phyloP scores from a whole-genome alignment of 768 basidiomycete genomes.

The Peribolospora kevripleyi region DNA sequence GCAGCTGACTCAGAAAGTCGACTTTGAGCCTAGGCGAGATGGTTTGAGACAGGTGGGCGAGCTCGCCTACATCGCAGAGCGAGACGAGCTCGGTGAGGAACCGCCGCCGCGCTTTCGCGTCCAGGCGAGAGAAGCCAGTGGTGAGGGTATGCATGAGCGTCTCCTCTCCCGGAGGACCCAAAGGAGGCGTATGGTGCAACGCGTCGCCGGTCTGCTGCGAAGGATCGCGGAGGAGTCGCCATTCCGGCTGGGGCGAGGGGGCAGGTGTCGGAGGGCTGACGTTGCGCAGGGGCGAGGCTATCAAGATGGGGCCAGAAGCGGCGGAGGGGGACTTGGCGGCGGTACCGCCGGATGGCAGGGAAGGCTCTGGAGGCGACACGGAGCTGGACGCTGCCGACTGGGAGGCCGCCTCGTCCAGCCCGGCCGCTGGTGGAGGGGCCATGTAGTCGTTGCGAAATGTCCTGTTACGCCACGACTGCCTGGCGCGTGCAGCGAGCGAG shows the following conservation, averaged over 20 bases:
- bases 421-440: too few relatives aligned
- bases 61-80: constrained; percentile 1
- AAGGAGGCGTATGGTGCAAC: not conserved
- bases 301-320: too few relatives aligned
- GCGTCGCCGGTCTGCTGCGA: not conserved
- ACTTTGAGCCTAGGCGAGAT: constrained; percentile 14
- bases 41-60: constrained; percentile 7
- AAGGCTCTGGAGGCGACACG: too few relatives aligned
- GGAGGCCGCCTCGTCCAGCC: too few relatives aligned
- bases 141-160: constrained; percentile 3
- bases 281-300: not conserved
- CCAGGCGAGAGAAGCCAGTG: constrained; percentile 1
- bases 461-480: too few relatives aligned
- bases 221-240: not conserved
- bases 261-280: constrained; percentile 3
- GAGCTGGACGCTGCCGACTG: too few relatives aligned
- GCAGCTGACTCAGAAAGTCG: constrained; percentile 29
- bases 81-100: constrained; percentile 5
- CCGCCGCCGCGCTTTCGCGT: not conserved
- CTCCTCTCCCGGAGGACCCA: not conserved
- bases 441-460: too few relatives aligned
- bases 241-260: constrained; percentile 5
- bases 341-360: too few relatives aligned
- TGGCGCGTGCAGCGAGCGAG: too few relatives aligned
- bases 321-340: too few relatives aligned